These are phyloP conservation scores for Neohortaea acidophila DNA, from an alignment of 495 filamentous ascomycete genomes.

Conservation along the genomic window DNA sequence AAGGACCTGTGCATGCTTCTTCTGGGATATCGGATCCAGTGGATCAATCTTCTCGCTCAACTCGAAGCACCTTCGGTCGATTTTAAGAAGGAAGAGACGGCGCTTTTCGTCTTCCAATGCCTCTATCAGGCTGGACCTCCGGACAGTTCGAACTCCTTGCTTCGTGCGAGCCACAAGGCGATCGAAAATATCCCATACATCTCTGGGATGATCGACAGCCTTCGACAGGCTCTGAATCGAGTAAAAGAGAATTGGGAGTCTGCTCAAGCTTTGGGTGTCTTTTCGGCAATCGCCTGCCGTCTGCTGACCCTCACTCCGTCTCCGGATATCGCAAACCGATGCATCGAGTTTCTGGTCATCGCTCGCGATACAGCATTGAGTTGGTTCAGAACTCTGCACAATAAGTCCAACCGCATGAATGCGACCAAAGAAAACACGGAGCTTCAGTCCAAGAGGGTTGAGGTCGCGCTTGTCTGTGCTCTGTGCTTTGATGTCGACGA, in stretches of 20 bases:
- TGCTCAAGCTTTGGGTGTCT: conserved; percentile 8
- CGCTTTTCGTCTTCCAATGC: conserved; percentile 16
- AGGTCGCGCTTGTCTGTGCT: conserved; percentile 15
- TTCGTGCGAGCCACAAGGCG: conserved; percentile 7
- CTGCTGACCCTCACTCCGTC: conserved; percentile 8
- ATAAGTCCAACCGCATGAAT: neutral
- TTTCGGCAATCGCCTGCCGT: conserved; percentile 7
- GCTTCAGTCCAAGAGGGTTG: conserved; percentile 9
- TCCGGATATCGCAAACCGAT: neutral
- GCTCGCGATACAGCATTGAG: conserved; percentile 5
- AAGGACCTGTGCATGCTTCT: conserved; percentile 15
- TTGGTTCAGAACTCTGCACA: conserved; percentile 9
- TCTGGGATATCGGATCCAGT: conserved; percentile 18
- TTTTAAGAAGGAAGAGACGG: conserved; percentile 16
- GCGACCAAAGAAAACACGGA: conserved; percentile 8
- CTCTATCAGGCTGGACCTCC: conserved; percentile 14
- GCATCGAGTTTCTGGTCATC: conserved; percentile 4
- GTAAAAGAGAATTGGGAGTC: conserved; percentile 19
- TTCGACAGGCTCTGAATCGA: conserved; percentile 3
- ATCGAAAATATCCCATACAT: conserved; percentile 5
- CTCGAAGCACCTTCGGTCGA: conserved; percentile 11
- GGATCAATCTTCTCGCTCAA: conserved; percentile 17
- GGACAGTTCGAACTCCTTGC: too few relatives aligned
- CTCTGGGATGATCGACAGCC: conserved; percentile 1
- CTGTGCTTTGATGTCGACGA: conserved; percentile 16